Base-by-base conservation (phyloP, 2,329 filamentous ascomycete species). In the Colletotrichum sp. region DNA sequence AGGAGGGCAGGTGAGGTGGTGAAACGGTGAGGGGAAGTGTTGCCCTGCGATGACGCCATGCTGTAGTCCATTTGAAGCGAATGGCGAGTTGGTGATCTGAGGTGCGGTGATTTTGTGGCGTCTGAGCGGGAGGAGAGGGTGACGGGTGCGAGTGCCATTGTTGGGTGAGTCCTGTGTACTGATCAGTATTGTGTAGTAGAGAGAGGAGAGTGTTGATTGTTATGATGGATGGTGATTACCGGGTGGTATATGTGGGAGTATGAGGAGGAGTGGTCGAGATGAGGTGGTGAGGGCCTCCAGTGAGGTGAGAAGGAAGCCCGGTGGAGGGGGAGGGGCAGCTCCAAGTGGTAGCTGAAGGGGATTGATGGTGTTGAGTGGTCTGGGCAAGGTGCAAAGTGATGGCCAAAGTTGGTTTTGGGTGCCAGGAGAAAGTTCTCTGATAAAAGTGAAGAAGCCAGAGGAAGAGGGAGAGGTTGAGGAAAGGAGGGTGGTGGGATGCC, bases 401-500 rank as follows among this genome's bases (percentile, higher is more conserved):
- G 69, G 32, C 27, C 22, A 30, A 61, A n/a, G 25, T 25, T 49
- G 12, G 7, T 49, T 71, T 69, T n/a, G 71, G 11, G 61, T 6
- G 16, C 8, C 27, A 32, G 32, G 29, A 49, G 52, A 75, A 27
- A 25, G 30, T 68, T 71, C 25, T 69, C 34, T 75, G 66, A 68
- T 73, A 29, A 66, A 27, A 52, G 13, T 25, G 30, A 49, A 59
- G 25, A 66, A 73, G 39, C 13, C 55, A 57, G n/a, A 57, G 44
- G 59, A 66, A 52, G 75, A 44, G 62, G 70, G 68, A 62, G 69
- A 63, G 71, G 65, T 57, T 66, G 39, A 30, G 63, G 19, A 49
- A 72, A 39, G 77, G 75, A 68, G 68, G 76, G 62, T 62, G 69
- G 77, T 69, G 77, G 77, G 77, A 74, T 63, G 39, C 55, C 52